phyloP scores from a whole-genome alignment of 2,329 filamentous ascomycete species.

The Colletotrichum simmondsii region DNA sequence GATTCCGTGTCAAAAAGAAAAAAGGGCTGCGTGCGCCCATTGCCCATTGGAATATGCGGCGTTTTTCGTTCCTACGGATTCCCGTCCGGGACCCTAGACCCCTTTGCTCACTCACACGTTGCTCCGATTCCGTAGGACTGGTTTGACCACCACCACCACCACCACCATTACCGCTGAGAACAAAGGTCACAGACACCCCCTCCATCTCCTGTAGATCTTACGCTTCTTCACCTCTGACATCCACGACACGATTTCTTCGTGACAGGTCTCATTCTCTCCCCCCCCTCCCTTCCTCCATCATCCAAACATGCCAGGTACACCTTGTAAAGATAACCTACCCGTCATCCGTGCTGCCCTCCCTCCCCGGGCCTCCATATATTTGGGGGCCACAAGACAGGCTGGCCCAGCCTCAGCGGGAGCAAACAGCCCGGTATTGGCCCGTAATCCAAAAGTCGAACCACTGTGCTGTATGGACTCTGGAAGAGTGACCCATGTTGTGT shows the following conservation, averaged over 20 bases:
- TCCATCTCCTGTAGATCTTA: not conserved
- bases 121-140: not conserved
- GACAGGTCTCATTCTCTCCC: not conserved
- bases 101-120: not conserved
- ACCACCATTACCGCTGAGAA: no score
- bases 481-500: constrained; percentile 4
- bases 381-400: not conserved
- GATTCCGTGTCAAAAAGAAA: no score
- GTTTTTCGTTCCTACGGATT: no score
- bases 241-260: not conserved
- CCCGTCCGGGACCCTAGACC: no score
- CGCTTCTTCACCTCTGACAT: not conserved
- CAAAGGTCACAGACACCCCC: not conserved
- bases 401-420: not conserved
- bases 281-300: no score
- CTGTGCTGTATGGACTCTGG: not conserved
- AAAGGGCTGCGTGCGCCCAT: no score
- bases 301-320: no score
- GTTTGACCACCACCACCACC: not conserved
- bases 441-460: not conserved
- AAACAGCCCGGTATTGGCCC: not conserved
- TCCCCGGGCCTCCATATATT: not conserved
- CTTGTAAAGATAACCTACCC: not conserved
- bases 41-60: not conserved
- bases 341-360: not conserved